Conservation (phyloP, 2,329 filamentous ascomycete genomes). For the Mollisia scopiformis region DNA sequence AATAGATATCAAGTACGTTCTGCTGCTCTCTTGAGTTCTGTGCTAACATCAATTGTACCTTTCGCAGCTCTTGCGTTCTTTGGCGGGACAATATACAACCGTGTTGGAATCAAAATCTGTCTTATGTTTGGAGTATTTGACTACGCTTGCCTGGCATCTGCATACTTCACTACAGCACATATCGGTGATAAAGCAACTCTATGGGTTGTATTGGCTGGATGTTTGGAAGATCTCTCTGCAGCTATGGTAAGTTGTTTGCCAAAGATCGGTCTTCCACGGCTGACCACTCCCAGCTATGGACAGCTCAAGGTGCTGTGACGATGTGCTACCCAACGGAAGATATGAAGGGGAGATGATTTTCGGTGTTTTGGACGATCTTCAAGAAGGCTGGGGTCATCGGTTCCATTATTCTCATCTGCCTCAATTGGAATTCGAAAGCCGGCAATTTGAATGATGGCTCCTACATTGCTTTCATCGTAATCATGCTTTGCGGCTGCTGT, state of each 20-base stretch:
- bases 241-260: background rate
- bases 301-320: background rate
- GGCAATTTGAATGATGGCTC: constrained; percentile 4
- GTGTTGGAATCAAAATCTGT: constrained; percentile 7
- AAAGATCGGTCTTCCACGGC: background rate
- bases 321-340: background rate
- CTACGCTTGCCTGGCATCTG: constrained; percentile 7
- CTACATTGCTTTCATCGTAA: background rate
- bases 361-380: background rate
- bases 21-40: background rate
- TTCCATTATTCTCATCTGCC: background rate
- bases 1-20: constrained; percentile 14
- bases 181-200: constrained; percentile 7
- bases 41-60: background rate
- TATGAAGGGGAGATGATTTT: background rate
- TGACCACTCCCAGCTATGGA: background rate
- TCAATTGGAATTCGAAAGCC: background rate
- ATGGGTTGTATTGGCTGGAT: constrained; percentile 2
- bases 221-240: constrained; percentile 4
- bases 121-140: constrained; percentile 7
- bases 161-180: constrained; percentile 10
- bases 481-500: background rate
- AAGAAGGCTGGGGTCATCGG: background rate
- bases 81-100: constrained; percentile 6
- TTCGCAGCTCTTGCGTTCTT: constrained; percentile 2